phyloP scores from a whole-genome alignment of 2,329 filamentous ascomycete species.

The Escovopsis sp. region DNA sequence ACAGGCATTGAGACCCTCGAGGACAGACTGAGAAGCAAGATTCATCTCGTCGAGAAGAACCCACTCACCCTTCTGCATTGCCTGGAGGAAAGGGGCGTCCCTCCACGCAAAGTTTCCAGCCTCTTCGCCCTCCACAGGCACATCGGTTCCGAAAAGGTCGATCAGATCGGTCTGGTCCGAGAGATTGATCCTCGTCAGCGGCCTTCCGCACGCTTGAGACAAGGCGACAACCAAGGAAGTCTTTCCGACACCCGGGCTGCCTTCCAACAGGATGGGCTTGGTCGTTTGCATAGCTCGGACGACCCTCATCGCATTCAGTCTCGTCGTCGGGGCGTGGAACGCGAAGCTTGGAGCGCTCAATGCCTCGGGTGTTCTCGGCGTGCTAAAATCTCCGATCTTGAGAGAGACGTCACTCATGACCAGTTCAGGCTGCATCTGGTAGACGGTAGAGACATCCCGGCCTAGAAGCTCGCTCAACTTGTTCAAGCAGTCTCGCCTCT shows the following conservation, averaged over 20 bases:
- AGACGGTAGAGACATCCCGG: conserved; percentile 47
- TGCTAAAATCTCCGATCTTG: conserved; percentile 59
- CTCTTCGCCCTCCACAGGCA: conserved; percentile 83
- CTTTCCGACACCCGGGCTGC: conserved; percentile 95
- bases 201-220: conserved; percentile 63
- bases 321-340: conserved; percentile 80
- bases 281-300: conserved; percentile 74
- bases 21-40: conserved; percentile 85
- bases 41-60: conserved; percentile 98
- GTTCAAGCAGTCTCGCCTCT: conserved; percentile 58
- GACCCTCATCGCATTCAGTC: conserved; percentile 79
- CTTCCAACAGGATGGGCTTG: conserved; percentile 89
- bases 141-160: conserved; percentile 93
- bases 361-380: conserved; percentile 35
- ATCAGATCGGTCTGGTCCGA: conserved; percentile 97
- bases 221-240: conserved; percentile 83
- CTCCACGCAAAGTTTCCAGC: conserved; percentile 90
- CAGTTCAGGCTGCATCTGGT: conserved; percentile 48
- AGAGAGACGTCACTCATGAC: conserved; percentile 35
- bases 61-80: conserved; percentile 96
- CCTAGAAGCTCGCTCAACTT: conserved; percentile 55
- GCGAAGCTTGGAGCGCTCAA: conserved; percentile 30
- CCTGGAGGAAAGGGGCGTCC: conserved; percentile 86
- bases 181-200: conserved; percentile 85
- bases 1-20: conserved; percentile 93